Base-by-base conservation (phyloP, 495 filamentous ascomycete species). In the Aspergillus baeticus region DNA sequence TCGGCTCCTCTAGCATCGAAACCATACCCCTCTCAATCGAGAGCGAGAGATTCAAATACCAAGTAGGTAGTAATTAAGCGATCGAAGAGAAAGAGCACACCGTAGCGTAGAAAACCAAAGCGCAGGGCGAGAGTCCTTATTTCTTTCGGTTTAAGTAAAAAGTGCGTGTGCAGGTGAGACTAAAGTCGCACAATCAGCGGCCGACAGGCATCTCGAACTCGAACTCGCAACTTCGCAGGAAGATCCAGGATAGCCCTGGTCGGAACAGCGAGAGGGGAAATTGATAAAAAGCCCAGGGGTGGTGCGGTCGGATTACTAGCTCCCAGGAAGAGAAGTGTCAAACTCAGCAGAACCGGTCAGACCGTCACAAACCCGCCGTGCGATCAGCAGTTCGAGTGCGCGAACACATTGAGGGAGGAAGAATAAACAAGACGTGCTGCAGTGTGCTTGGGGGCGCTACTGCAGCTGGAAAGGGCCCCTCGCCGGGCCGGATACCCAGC, bases 371-470 rank as follows among this genome's bases (percentile, higher is more conserved):
- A 22, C 22, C 31, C 33, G 46, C 31, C 10, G 17, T 29, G 22
- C n/a, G 43, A 31, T 47, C 44, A 54, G 41, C 44, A 34, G 51
- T 51, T n/a, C n/a, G 51, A 57, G 50, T 45, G 54, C 37, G 26
- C 44, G 45, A 36, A 45, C 45, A 37, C n/a, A n/a, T n/a, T n/a
- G n/a, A n/a, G n/a, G n/a, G n/a, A n/a, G n/a, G n/a, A n/a, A n/a
- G n/a, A 31, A 33, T 38, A 50, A 50, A 43, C 54, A 47, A 49
- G 43, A 55, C 41, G 21, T 55, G 35, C 53, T 47, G 41, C 43
- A 42, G 15, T 8, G 3, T 3, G 4, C 8, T 29, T 8, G 26
- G 26, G 26, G 26, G 26, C 44, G 36, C 42, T 55, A 55, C 29
- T 31, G 45, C 45, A 49, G 45, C 31, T 31, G 21, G 26, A 29